phyloP scores from a whole-genome alignment of 1,284 basidiomycete species.

The Violaceomyces palustris region DNA sequence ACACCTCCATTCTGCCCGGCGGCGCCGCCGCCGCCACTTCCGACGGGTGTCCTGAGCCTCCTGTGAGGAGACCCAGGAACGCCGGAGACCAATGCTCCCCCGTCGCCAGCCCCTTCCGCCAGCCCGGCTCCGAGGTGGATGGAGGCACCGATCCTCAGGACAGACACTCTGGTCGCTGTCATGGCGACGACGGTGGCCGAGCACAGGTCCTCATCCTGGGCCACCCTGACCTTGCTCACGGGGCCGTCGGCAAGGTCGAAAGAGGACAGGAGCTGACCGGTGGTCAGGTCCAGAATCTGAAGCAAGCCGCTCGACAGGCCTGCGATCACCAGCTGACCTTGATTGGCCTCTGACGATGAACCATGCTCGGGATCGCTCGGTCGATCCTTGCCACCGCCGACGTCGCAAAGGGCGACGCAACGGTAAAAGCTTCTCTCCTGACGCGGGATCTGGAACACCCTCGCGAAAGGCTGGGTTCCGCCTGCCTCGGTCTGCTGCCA shows the following conservation, averaged over 20 bases:
- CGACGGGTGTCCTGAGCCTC: slow-evolving; percentile 22
- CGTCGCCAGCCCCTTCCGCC: too few relatives aligned
- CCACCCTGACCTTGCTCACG: slow-evolving; percentile 4
- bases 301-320: slow-evolving; percentile 20
- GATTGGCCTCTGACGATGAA: too few relatives aligned
- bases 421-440: too few relatives aligned
- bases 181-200: slow-evolving; percentile 12
- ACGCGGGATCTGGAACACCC: too few relatives aligned
- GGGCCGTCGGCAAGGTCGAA: slow-evolving; percentile 25
- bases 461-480: too few relatives aligned
- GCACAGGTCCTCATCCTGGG: slow-evolving; percentile 9
- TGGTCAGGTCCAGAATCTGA: slow-evolving; percentile 11
- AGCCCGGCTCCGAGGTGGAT: slow-evolving; percentile 1
- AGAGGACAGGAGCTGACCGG: slow-evolving; percentile 9
- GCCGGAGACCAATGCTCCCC: slow-evolving; percentile 17
- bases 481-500: too few relatives aligned
- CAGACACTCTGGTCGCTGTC: slow-evolving; percentile 12
- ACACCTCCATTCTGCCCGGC: too few relatives aligned
- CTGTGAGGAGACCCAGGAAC: slow-evolving; percentile 8
- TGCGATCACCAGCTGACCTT: slow-evolving; percentile 14
- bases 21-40: slow-evolving; percentile 17
- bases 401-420: too few relatives aligned
- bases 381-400: neutral
- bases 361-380: neutral
- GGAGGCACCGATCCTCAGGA: slow-evolving; percentile 9